These are phyloP conservation scores for Fusarium chaquense DNA, from an alignment of 2,329 filamentous ascomycete species.

Conservation along the genomic window DNA sequence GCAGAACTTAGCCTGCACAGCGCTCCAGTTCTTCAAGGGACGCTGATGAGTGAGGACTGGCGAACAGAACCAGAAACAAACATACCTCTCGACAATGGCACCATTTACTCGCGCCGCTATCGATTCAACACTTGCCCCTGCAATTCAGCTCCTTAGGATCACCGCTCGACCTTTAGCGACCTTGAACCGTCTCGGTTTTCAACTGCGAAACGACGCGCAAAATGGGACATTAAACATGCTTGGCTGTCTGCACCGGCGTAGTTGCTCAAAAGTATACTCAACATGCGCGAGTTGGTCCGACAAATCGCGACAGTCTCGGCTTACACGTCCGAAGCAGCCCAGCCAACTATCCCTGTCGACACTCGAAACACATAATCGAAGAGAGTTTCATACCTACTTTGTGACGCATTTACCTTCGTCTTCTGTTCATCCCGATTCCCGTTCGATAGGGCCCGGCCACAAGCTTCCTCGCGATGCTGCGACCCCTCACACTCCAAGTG, in stretches of 20 bases:
- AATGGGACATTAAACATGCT: slow-evolving; percentile 1
- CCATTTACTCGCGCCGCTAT: slow-evolving; percentile 36
- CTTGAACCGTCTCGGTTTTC: slow-evolving; percentile 13
- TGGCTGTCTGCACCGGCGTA: neutral
- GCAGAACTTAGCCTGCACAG: slow-evolving; percentile 41
- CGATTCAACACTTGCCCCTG: slow-evolving; percentile 27
- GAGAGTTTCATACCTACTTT: slow-evolving; percentile 93
- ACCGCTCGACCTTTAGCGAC: slow-evolving; percentile 24
- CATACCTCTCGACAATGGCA: slow-evolving; percentile 40
- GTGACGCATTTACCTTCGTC: slow-evolving; percentile 95
- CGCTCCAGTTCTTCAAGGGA: slow-evolving; percentile 42
- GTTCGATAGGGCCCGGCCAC: slow-evolving; percentile 76
- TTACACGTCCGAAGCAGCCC: slow-evolving; percentile 20
- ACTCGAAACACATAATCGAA: slow-evolving; percentile 49
- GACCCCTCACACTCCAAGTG: slow-evolving; percentile 75
- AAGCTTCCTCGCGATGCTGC: slow-evolving; percentile 89
- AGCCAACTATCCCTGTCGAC: slow-evolving; percentile 14
- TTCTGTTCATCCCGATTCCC: slow-evolving; percentile 89
- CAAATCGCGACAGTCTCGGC: slow-evolving; percentile 24
- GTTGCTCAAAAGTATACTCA: slow-evolving; percentile 3
- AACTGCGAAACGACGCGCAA: slow-evolving; percentile 1
- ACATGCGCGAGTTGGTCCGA: slow-evolving; percentile 20
- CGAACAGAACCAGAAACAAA: slow-evolving; percentile 10
- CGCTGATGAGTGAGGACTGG: slow-evolving; percentile 41
- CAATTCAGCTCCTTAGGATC: slow-evolving; percentile 38